Percentiles rank a stretch among this genome's conserved stretches.
These are phyloP conservation scores for Barbatosphaeria neglecta DNA, from an alignment of 495 filamentous ascomycete species.

Conservation along the genomic window DNA sequence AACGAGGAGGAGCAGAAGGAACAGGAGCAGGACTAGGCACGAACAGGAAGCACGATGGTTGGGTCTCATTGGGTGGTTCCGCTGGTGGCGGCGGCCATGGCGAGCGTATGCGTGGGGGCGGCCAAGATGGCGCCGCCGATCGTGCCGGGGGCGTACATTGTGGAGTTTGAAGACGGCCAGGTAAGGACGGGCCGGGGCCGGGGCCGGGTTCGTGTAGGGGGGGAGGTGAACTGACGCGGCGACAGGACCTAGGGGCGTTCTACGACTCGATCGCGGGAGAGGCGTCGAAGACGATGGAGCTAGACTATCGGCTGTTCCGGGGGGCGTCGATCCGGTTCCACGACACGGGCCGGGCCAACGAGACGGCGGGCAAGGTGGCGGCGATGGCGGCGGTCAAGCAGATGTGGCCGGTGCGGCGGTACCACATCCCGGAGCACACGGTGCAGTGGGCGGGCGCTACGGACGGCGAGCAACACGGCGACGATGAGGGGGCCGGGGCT, in stretches of 20 bases:
- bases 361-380: conserved; percentile 24
- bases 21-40: background rate
- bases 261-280: conserved; percentile 23
- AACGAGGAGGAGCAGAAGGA: no score
- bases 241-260: conserved; percentile 27
- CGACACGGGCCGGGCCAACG: conserved; percentile 26
- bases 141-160: conserved; percentile 34
- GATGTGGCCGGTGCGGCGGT: conserved; percentile 33
- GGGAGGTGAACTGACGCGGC: background rate
- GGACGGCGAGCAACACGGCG: conserved; percentile 11
- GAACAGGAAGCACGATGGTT: conserved; percentile 11
- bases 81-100: conserved; percentile 19
- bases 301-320: conserved; percentile 36
- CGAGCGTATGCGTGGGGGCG: conserved; percentile 14
- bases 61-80: conserved; percentile 16
- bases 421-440: conserved; percentile 30
- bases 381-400: conserved; percentile 30
- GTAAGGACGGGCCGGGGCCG: conserved; percentile 9
- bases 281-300: conserved; percentile 29
- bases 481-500: no score
- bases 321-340: conserved; percentile 37
- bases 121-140: conserved; percentile 8
- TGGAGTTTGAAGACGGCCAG: conserved; percentile 34
- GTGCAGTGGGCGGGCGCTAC: conserved; percentile 29
- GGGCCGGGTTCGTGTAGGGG: background rate